Evolutionary conservation across 2,329 filamentous ascomycete species (phyloP), one percentile per base, ranked within the genome.

Genomic region (Dactylellina drechsleri): DNA sequence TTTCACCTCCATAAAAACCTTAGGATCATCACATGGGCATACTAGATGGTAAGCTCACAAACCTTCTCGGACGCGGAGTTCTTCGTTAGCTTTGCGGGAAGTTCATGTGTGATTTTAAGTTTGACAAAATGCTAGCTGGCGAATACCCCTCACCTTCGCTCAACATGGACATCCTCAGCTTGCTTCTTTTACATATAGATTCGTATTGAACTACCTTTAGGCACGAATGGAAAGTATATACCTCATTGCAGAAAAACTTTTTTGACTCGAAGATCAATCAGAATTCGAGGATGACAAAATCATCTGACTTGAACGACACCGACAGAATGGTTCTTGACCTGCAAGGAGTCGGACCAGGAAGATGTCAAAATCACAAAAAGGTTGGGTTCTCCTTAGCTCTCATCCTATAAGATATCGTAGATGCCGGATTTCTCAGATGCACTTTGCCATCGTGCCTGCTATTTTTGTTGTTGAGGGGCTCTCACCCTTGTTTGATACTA

Each of bases 231-330:
- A 20, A 52, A 47, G 53, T 67, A 75, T 67, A 67, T 74, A 40
- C 61, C 68, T 74, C 68, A 73, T 72, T 53, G 16, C n/a, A 56
- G 6, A 36, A 36, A 36, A 5, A 2, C 43, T 6, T 47, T 54
- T 45, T 45, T 54, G 43, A 40, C 18, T 8, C 12, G 47, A 62
- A 36, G 58, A 75, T 45, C 64, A 68, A 75, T 65, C 64, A 75
- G 71, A 62, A 28, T 43, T 28, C 36, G 61, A 49, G 58, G 43
- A 75, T 26, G 47, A 43, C 64, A 15, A 75, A 68, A 67, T 75
- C 71, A 75, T 75, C 59, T 75, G 71, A 75, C 71, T 75, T 75
- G 71, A 75, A 31, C 53, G 64, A 68, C 64, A 75, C 71, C 71
- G 71, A 68, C 64, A 52, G 64, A 68, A 23, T 43, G 71, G 71